Evolutionary conservation across 2,329 filamentous ascomycete genomes (phyloP), one percentile per base, ranked within the genome.

Genomic region (Monilinia laxa): DNA sequence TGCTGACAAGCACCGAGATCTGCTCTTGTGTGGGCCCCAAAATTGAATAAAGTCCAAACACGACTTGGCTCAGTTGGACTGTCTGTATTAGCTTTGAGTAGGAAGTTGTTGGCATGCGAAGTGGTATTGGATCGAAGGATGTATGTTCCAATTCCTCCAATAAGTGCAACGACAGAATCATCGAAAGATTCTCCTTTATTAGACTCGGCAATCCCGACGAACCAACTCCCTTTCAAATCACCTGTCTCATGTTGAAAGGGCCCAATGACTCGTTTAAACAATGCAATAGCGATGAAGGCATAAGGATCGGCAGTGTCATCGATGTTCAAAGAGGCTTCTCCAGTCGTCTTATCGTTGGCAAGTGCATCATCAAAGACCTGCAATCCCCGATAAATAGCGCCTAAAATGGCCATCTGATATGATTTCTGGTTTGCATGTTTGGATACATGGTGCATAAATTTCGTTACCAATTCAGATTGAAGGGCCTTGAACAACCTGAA

Each of bases 401-500:
- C 71, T 28, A 76, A 42, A 47, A 76, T 66, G 4, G 67, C 65
- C 53, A 68, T 68, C 7, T 70, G 65, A 64, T 74, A 75, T 9
- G 62, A 52, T 28, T 67, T 14, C 35, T 75, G 73, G 16, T 65
- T 67, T 18, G 65, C 54, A 25, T 62, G 45, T 20, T 59, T 23
- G 11, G 73, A 51, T 16, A 71, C 14, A 42, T 35, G 18, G 12
- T 68, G 64, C 7, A 65, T 51, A 18, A 74, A 55, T 23, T 70
- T 69, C 16, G 62, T 28, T 7, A 75, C 18, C 23, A 76, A 56
- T 20, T 67, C 65, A 11, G 64, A 47, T 14, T 70, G 68, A 31
- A 71, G 68, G 18, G 64, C 64, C 58, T 72, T 69, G 35, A 74
- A 74, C n/a, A 74, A 69, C 28, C 68, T 67, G 54, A 71, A 68